Evolutionary conservation across 352 stramenopile genomes (phyloP).

Genomic region (Phytopythium chamaehyphon): DNA sequence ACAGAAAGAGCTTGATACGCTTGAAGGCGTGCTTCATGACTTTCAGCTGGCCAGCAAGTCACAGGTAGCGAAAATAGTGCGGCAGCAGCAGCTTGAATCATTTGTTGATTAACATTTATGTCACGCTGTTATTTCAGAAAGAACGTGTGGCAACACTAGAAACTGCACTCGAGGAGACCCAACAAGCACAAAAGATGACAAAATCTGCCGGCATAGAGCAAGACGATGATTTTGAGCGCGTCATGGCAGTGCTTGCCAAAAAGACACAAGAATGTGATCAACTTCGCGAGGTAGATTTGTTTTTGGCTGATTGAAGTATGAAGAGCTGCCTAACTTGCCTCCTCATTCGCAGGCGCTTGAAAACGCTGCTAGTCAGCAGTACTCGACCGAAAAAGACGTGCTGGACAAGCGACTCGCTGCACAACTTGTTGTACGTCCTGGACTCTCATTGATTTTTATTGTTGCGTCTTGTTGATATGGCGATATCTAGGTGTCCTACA

Average conservation of each 20-base stretch:
- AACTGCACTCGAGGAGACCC: conserved; percentile 27
- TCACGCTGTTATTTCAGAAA: conserved; percentile 18
- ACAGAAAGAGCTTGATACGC: conserved; percentile 42
- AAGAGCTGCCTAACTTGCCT: too few species aligned
- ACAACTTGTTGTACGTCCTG: conserved; percentile 49
- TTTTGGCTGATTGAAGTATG: background rate
- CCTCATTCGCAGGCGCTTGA: conserved; percentile 61
- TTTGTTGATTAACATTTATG: too few species aligned
- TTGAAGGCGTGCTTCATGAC: conserved; percentile 61
- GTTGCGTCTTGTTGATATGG: background rate
- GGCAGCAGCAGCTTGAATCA: too few species aligned
- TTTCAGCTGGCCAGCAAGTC: conserved; percentile 62
- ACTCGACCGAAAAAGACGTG: conserved; percentile 49
- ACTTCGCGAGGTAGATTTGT: conserved; percentile 54
- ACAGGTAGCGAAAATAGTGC: too few species aligned
- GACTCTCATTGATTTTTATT: background rate
- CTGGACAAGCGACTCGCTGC: conserved; percentile 69
- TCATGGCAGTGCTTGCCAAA: conserved; percentile 50
- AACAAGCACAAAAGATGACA: conserved; percentile 3
- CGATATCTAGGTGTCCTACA: conserved; percentile 50
- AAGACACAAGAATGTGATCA: conserved; percentile 69
- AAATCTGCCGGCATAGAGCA: conserved; percentile 6
- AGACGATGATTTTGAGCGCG: conserved; percentile 43
- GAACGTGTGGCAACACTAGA: conserved; percentile 45
- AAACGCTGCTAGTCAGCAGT: conserved; percentile 46